Percentiles rank a stretch among this genome's conserved stretches.
These are phyloP conservation scores for Calamus simplicifolius DNA, from an alignment of 176 grass and related monocot genomes.

Conservation along the genomic window DNA sequence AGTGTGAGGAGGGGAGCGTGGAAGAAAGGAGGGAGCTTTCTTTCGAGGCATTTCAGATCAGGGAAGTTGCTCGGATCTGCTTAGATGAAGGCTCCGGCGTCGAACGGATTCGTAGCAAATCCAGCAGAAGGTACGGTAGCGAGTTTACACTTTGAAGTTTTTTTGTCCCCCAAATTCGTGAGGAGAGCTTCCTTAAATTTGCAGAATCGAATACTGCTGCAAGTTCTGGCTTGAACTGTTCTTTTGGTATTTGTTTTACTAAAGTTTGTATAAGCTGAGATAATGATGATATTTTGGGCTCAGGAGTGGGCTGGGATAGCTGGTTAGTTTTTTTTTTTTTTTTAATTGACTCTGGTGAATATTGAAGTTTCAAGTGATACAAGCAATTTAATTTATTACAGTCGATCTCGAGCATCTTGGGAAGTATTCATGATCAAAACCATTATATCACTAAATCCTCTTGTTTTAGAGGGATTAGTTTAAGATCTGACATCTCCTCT, in stretches of 20 bases:
- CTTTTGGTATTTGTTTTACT: no score
- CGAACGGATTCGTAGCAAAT: neutral
- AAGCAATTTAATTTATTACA: neutral
- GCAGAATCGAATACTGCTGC: neutral
- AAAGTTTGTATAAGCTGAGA: no score
- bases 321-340: neutral
- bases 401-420: neutral
- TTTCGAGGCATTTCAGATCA: conserved; percentile 11
- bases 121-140: conserved; percentile 24
- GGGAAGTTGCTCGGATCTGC: conserved; percentile 3
- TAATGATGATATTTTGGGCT: no score
- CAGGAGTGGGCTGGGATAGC: no score
- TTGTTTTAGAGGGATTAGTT: no score
- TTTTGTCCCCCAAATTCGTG: neutral
- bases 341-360: neutral
- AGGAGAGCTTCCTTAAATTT: conserved; percentile 22
- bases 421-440: neutral
- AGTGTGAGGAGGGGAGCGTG: conserved; percentile 3
- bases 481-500: neutral
- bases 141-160: neutral
- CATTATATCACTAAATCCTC: no score
- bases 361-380: neutral
- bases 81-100: conserved; percentile 36
- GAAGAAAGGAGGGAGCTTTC: conserved; percentile 13
- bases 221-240: no score